Conservation (phyloP, 2,329 filamentous ascomycete species). For the Claviceps monticola region DNA sequence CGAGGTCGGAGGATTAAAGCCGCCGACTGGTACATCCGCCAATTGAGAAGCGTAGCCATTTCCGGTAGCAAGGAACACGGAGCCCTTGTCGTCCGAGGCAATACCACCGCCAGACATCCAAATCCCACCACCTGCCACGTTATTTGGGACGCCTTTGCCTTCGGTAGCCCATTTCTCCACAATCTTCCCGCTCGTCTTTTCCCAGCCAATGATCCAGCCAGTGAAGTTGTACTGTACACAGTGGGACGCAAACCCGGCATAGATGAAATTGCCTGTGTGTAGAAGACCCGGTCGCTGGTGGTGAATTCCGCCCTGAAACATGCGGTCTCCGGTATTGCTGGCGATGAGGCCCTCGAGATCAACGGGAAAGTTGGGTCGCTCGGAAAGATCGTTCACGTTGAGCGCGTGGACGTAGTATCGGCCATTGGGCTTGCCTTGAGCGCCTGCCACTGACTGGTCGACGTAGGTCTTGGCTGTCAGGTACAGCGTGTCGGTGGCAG, state of each 20-base stretch:
- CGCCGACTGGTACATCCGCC: conserved; percentile 22
- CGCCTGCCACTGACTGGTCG: conserved; percentile 16
- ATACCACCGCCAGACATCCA: conserved; percentile 28
- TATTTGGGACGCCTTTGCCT: conserved; percentile 22
- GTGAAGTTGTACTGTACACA: conserved; percentile 44
- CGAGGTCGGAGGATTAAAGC: conserved; percentile 24
- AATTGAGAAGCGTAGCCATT: conserved; percentile 28
- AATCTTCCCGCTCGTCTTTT: conserved; percentile 25
- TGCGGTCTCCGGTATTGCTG: conserved; percentile 31
- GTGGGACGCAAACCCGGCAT: conserved; percentile 39
- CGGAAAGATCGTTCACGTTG: conserved; percentile 23
- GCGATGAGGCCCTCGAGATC: conserved; percentile 31
- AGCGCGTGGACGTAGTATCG: conserved; percentile 25
- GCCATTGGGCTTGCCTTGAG: conserved; percentile 20
- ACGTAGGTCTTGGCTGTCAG: conserved; percentile 29
- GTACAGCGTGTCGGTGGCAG: conserved; percentile 29
- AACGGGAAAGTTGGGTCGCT: conserved; percentile 30
- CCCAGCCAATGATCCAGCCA: conserved; percentile 35
- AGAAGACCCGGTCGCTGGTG: conserved; percentile 36
- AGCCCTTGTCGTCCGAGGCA: conserved; percentile 24
- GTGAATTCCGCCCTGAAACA: conserved; percentile 37
- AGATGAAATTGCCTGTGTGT: conserved; percentile 31
- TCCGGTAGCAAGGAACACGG: conserved; percentile 24
- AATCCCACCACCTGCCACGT: conserved; percentile 28
- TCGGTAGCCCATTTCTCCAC: conserved; percentile 28